These are phyloP conservation scores for Bremia lactucae DNA, from an alignment of 352 stramenopile genomes.

Conservation along the genomic window DNA sequence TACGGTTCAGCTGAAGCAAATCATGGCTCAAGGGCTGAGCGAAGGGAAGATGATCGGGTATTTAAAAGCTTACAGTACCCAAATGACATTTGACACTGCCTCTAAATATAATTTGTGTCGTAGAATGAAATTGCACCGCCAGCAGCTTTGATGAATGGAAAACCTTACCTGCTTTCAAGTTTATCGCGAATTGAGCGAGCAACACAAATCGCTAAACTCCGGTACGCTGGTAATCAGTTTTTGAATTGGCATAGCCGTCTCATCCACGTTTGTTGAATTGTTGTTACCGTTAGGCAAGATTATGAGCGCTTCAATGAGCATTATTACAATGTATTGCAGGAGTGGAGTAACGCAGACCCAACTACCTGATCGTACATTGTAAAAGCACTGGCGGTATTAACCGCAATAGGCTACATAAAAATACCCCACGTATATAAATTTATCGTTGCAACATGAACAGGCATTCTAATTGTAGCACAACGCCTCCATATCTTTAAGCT, in stretches of 20 bases:
- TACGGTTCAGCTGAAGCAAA: constrained; percentile 4
- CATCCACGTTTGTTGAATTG: constrained; percentile 1
- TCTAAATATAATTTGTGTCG: constrained; percentile 4
- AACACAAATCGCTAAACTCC: constrained; percentile 23
- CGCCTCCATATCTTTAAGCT: constrained; percentile 53
- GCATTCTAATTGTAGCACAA: constrained; percentile 30
- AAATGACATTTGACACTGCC: too few relatives aligned
- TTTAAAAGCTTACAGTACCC: too few relatives aligned
- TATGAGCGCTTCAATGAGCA: constrained; percentile 35
- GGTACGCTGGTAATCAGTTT: constrained; percentile 12
- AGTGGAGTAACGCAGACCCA: constrained; percentile 32
- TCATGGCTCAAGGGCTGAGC: not conserved
- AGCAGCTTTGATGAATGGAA: constrained; percentile 1
- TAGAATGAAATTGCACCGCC: constrained; percentile 1
- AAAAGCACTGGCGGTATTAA: too few relatives aligned
- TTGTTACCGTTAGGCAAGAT: constrained; percentile 22
- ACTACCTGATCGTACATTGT: too few relatives aligned
- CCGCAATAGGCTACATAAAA: not conserved
- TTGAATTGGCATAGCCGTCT: too few relatives aligned
- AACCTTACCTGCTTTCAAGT: constrained; percentile 9
- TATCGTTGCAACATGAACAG: not conserved
- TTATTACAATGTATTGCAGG: constrained; percentile 32
- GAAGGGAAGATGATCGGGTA: constrained; percentile 11
- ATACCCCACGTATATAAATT: not conserved
- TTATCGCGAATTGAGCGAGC: constrained; percentile 19